Evolutionary conservation across 2,329 filamentous ascomycete genomes (phyloP).

Genomic region (Hypoxylon sp.): DNA sequence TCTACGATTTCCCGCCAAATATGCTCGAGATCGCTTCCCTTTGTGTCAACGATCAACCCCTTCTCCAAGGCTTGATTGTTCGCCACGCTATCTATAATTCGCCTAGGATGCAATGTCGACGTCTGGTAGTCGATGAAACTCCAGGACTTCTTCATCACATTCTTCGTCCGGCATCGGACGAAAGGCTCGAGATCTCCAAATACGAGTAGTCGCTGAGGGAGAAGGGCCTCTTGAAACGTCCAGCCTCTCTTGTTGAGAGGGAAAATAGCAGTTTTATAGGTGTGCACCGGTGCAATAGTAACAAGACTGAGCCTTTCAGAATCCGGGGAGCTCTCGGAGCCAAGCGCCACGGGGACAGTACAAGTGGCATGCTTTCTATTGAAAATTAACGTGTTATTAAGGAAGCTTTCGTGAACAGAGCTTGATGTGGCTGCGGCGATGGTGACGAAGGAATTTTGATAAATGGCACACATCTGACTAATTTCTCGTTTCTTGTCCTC

Average conservation of each 20-base stretch:
- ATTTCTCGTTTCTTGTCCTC: constrained; percentile 50
- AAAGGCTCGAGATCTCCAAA: constrained; percentile 32
- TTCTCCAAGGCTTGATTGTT: constrained; percentile 9
- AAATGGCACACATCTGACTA: constrained; percentile 37
- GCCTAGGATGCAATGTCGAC: constrained; percentile 18
- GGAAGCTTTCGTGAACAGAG: constrained; percentile 22
- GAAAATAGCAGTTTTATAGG: constrained; percentile 17
- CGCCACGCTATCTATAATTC: constrained; percentile 22
- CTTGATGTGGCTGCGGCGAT: constrained; percentile 38
- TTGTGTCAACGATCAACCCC: constrained; percentile 17
- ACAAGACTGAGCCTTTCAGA: background rate
- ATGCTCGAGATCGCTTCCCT: constrained; percentile 18
- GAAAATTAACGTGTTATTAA: constrained; percentile 5
- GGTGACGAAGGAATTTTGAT: constrained; percentile 40
- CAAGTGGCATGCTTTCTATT: constrained; percentile 18
- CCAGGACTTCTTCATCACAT: constrained; percentile 23
- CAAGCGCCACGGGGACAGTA: constrained; percentile 12
- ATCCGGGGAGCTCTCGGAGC: background rate
- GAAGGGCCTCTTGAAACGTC: constrained; percentile 29
- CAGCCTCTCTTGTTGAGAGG: constrained; percentile 29
- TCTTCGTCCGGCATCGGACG: constrained; percentile 21
- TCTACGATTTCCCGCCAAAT: constrained; percentile 30
- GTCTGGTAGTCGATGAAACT: constrained; percentile 19
- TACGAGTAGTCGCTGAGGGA: constrained; percentile 22
- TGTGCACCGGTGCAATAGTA: constrained; percentile 14